Percentiles rank a stretch among this genome's conserved stretches.
Evolutionary conservation across 129 eudicot species (phyloP).

Genomic region (Arctium lappa): DNA sequence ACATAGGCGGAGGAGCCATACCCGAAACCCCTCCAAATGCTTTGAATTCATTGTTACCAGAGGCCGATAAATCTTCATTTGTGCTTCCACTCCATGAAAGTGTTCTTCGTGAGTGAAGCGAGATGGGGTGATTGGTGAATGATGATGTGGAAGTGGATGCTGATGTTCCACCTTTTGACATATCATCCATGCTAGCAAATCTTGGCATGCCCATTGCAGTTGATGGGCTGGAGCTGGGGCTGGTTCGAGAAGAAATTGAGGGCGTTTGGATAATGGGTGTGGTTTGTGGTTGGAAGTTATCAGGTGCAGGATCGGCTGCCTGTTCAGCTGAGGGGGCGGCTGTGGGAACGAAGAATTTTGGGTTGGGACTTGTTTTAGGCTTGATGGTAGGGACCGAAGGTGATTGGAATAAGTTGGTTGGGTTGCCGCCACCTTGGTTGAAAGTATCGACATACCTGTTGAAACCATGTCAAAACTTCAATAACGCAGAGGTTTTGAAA

Average conservation of each 20-base stretch:
- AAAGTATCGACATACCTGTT: conserved; percentile 95
- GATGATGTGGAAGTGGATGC: conserved; percentile 22
- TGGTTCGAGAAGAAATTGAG: conserved; percentile 36
- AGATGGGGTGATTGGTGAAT: conserved; percentile 16
- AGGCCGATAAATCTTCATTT: conserved; percentile 34
- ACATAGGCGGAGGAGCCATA: conserved; percentile 34
- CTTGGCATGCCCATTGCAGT: conserved; percentile 43
- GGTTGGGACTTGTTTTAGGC: conserved; percentile 22
- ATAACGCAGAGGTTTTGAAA: not conserved
- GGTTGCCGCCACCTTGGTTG: conserved; percentile 78
- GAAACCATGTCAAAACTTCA: not conserved
- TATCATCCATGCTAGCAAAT: conserved; percentile 63
- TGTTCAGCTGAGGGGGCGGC: conserved; percentile 43
- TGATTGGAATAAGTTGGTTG: conserved; percentile 68
- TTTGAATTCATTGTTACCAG: conserved; percentile 30
- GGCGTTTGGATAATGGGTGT: conserved; percentile 33
- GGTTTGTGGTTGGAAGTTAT: conserved; percentile 26
- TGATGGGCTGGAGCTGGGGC: conserved; percentile 20
- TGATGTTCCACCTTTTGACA: conserved; percentile 42
- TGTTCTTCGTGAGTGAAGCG: conserved; percentile 61
- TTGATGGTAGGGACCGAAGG: conserved; percentile 65
- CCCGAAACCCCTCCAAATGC: conserved; percentile 50
- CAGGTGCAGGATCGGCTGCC: conserved; percentile 11
- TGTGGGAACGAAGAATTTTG: conserved; percentile 78
- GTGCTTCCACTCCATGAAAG: conserved; percentile 81